A percentile compares a stretch with the other conserved stretches of the same genome.
phyloP scores from a whole-genome alignment of 169 alveolate species.

The Plasmodium blacklocki region DNA sequence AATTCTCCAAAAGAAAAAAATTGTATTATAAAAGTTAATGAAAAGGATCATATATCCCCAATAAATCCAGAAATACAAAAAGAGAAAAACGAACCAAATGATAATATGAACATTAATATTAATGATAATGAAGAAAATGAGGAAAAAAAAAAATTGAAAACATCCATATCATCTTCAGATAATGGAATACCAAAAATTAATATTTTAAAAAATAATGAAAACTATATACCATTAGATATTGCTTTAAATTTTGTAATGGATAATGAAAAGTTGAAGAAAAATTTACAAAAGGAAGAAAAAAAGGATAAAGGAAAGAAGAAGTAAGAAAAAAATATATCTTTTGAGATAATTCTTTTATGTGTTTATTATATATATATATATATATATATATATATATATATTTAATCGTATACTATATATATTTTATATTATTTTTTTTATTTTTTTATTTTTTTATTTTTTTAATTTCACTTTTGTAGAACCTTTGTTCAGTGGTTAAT shows the following conservation, averaged over 20 bases:
- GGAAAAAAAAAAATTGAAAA: slow-evolving; percentile 14
- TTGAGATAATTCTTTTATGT: no score
- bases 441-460: slow-evolving; percentile 23
- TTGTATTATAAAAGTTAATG: no score
- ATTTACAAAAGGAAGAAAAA: slow-evolving; percentile 59
- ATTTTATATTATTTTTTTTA: slow-evolving; percentile 2
- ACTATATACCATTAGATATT: slow-evolving; percentile 62
- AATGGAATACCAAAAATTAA: slow-evolving; percentile 70
- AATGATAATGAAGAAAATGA: slow-evolving; percentile 6
- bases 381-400: no score
- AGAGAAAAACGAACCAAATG: neutral
- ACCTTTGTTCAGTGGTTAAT: slow-evolving; percentile 74
- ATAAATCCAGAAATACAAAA: no score
- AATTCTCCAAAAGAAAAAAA: no score
- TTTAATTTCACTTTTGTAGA: slow-evolving; percentile 33
- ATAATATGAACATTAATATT: neutral
- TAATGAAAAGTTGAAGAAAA: slow-evolving; percentile 54
- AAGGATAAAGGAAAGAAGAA: slow-evolving; percentile 42
- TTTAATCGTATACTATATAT: neutral
- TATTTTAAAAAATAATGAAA: slow-evolving; percentile 58
- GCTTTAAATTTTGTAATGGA: slow-evolving; percentile 73
- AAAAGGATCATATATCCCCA: no score
- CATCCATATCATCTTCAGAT: slow-evolving; percentile 54
- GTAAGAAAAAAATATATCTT: neutral
- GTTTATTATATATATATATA: no score